These are phyloP conservation scores for Plasmodium sp. DNA, from an alignment of 169 alveolate genomes.

Conservation along the genomic window DNA sequence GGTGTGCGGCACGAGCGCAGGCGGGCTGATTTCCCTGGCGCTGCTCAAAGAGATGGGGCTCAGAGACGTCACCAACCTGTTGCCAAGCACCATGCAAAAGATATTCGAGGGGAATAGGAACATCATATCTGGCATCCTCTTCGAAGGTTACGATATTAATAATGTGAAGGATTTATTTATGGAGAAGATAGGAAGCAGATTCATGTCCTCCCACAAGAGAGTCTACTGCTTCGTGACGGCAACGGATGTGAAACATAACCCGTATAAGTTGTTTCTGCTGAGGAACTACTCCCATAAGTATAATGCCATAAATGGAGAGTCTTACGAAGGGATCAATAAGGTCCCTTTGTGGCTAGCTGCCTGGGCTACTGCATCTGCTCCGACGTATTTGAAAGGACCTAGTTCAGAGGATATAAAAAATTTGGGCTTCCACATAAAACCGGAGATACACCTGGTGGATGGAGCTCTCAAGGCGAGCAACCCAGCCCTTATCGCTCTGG, in stretches of 20 bases:
- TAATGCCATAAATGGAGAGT: slow-evolving; percentile 68
- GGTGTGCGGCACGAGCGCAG: slow-evolving; percentile 87
- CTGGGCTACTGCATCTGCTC: slow-evolving; percentile 87
- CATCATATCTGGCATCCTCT: slow-evolving; percentile 83
- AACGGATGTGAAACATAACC: slow-evolving; percentile 83
- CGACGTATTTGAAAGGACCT: slow-evolving; percentile 89
- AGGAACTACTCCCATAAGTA: slow-evolving; percentile 80
- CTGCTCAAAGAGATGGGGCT: slow-evolving; percentile 80
- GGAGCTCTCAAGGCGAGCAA: slow-evolving; percentile 84
- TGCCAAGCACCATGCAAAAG: slow-evolving; percentile 74
- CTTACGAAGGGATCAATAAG: slow-evolving; percentile 81
- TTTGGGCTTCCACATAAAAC: slow-evolving; percentile 79
- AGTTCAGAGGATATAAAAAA: slow-evolving; percentile 74
- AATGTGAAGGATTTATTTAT: slow-evolving; percentile 74
- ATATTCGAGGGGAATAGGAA: slow-evolving; percentile 82
- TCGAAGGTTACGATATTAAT: slow-evolving; percentile 78
- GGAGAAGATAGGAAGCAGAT: slow-evolving; percentile 79
- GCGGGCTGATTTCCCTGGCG: slow-evolving; percentile 83
- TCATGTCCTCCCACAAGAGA: slow-evolving; percentile 70
- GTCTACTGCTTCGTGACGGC: slow-evolving; percentile 84
- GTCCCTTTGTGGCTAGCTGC: slow-evolving; percentile 90
- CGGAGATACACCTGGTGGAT: slow-evolving; percentile 85
- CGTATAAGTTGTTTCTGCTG: slow-evolving; percentile 82
- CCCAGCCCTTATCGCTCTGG: slow-evolving; percentile 86
- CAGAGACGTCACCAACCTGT: slow-evolving; percentile 75